phyloP scores from a whole-genome alignment of 257 asterid genomes.

The Nicotiana paniculata region DNA sequence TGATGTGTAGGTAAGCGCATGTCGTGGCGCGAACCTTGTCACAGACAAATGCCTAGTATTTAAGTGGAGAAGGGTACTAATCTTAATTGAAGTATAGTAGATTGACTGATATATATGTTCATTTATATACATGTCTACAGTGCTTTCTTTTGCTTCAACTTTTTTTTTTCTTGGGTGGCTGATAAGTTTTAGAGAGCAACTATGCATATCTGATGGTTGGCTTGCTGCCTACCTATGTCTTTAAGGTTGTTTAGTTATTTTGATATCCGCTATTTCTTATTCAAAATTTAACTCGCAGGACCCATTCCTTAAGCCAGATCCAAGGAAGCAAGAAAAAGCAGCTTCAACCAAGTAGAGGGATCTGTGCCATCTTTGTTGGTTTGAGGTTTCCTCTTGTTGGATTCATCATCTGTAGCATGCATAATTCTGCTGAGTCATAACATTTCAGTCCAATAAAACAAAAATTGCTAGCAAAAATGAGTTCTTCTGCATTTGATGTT shows the following conservation, averaged over 20 bases:
- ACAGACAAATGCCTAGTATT: neutral
- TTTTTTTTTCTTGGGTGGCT: neutral
- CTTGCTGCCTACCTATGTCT: neutral
- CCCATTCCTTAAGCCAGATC: constrained; percentile 37
- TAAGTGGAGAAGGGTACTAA: neutral
- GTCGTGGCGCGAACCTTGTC: neutral
- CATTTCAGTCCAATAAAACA: neutral
- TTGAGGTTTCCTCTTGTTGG: neutral
- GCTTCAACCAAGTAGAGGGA: constrained; percentile 32
- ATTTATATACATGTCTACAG: neutral
- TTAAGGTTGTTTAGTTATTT: neutral
- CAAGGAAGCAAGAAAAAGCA: constrained; percentile 36
- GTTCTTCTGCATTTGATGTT: neutral
- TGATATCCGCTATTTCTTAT: neutral
- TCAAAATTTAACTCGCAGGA: constrained; percentile 25
- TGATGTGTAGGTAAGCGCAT: neutral
- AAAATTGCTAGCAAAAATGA: neutral
- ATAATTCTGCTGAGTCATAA: neutral
- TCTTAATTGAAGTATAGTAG: neutral
- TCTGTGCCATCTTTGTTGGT: neutral
- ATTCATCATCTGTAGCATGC: neutral
- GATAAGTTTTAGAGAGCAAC: neutral
- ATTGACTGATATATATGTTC: neutral
- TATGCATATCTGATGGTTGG: neutral
- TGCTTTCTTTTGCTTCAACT: neutral